A percentile compares a stretch with the other conserved stretches of the same genome.
Evolutionary conservation across 2,329 filamentous ascomycete species (phyloP).

Genomic region (Colletotrichum graminicola): DNA sequence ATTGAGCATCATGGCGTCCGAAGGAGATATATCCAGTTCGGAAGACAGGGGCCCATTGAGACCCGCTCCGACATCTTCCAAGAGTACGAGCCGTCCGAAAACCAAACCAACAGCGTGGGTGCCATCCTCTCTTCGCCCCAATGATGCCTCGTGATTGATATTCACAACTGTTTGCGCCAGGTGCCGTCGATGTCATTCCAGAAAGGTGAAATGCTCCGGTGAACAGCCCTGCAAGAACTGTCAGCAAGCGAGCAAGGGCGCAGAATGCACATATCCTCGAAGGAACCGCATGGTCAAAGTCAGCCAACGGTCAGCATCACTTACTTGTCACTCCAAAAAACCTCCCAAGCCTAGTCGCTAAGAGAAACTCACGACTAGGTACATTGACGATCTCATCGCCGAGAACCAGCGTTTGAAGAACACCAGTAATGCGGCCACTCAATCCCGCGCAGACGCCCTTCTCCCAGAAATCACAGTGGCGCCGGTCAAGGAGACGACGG

Average conservation of each 20-base stretch:
- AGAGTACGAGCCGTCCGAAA: slow-evolving; percentile 13
- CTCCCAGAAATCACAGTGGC: slow-evolving; percentile 15
- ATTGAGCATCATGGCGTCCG: slow-evolving; percentile 28
- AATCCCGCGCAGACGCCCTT: slow-evolving; percentile 20
- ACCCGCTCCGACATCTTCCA: slow-evolving; percentile 1
- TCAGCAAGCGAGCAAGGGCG: slow-evolving; percentile 47
- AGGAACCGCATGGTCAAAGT: slow-evolving; percentile 51
- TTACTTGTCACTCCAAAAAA: slow-evolving; percentile 44
- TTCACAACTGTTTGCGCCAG: slow-evolving; percentile 38
- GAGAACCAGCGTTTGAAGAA: slow-evolving; percentile 50
- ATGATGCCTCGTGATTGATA: slow-evolving; percentile 42
- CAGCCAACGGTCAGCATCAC: slow-evolving; percentile 46
- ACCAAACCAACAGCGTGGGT: slow-evolving; percentile 43
- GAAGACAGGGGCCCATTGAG: slow-evolving; percentile 15
- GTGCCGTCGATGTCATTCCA: slow-evolving; percentile 51
- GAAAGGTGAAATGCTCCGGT: slow-evolving; percentile 53
- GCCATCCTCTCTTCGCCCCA: not conserved
- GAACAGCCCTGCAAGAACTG: slow-evolving; percentile 52
- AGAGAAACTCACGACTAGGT: slow-evolving; percentile 41
- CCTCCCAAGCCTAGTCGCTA: not conserved
- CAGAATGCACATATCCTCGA: slow-evolving; percentile 51
- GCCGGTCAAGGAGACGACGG: slow-evolving; percentile 17
- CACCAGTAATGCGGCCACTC: not conserved
- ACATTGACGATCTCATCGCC: slow-evolving; percentile 51
- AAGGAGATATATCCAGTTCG: slow-evolving; percentile 28